A percentile compares a stretch with the other conserved stretches of the same genome.
phyloP scores from a whole-genome alignment of 306 rosid species.

The Canavalia ensiformis region DNA sequence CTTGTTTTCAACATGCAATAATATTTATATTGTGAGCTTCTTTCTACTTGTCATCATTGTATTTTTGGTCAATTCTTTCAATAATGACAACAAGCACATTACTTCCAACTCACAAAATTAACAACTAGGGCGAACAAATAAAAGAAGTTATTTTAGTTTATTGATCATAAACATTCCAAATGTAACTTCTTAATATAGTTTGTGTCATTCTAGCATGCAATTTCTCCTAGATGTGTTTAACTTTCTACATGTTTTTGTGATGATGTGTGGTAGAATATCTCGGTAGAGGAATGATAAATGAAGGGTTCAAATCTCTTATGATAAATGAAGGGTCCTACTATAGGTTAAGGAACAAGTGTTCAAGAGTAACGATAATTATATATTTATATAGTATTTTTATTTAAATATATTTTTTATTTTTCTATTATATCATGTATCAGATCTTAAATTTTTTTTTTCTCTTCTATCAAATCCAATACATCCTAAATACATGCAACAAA shows the following conservation, averaged over 20 bases:
- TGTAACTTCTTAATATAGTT: background rate
- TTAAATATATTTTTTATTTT: too few species aligned
- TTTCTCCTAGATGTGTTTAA: background rate
- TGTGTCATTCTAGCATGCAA: background rate
- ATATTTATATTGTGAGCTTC: background rate
- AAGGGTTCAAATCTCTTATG: background rate
- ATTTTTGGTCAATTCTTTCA: background rate
- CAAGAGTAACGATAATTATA: too few species aligned
- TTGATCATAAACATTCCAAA: background rate
- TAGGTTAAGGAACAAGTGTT: background rate
- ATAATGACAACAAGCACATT: background rate
- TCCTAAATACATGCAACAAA: too few species aligned
- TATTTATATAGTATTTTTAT: too few species aligned
- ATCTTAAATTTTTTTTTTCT: too few species aligned
- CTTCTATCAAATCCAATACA: too few species aligned
- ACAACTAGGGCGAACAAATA: background rate
- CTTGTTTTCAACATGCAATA: background rate
- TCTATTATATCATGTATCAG: too few species aligned
- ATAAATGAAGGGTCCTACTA: background rate
- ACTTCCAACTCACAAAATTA: background rate
- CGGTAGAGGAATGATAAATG: background rate
- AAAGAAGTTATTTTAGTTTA: background rate
- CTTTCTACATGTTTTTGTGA: background rate
- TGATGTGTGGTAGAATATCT: background rate
- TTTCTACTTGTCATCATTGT: background rate